Conservation (phyloP, 169 alveolate species). For the Cyclospora cayetanensis region DNA sequence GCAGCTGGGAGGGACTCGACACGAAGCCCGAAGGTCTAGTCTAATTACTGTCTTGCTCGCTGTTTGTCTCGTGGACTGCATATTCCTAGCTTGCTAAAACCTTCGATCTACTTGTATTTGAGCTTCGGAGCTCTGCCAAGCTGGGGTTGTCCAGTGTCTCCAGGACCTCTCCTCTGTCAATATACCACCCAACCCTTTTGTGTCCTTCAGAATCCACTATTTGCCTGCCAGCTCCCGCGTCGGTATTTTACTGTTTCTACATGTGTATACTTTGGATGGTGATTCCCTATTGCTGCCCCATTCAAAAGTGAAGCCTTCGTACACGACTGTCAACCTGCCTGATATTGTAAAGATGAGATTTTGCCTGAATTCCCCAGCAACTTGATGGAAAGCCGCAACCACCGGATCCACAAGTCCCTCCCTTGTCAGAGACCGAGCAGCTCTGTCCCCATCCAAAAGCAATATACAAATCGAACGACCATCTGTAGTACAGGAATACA, state of each 20-base stretch:
- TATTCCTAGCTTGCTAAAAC: background rate
- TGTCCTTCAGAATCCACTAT: too few relatives aligned
- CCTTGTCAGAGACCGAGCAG: background rate
- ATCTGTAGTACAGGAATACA: background rate
- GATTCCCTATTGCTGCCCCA: background rate
- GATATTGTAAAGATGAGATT: constrained; percentile 17
- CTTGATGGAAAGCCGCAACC: background rate
- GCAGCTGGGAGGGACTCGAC: background rate
- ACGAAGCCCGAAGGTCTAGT: background rate
- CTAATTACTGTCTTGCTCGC: background rate
- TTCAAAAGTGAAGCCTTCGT: background rate
- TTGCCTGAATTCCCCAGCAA: constrained; percentile 14
- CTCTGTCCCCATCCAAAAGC: background rate
- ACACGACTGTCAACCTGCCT: background rate
- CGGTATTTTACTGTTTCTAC: too few relatives aligned
- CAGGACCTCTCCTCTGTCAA: too few relatives aligned
- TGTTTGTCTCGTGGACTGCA: background rate
- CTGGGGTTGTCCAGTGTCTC: too few relatives aligned
- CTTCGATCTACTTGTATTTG: background rate
- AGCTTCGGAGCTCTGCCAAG: background rate
- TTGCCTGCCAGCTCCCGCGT: too few relatives aligned
- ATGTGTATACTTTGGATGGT: too few relatives aligned
- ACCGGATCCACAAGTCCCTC: background rate
- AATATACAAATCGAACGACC: constrained; percentile 39
- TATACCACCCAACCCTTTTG: too few relatives aligned